These are phyloP conservation scores for Leccinum fuscescens DNA, from an alignment of 1,284 basidiomycete species.

Conservation along the genomic window DNA sequence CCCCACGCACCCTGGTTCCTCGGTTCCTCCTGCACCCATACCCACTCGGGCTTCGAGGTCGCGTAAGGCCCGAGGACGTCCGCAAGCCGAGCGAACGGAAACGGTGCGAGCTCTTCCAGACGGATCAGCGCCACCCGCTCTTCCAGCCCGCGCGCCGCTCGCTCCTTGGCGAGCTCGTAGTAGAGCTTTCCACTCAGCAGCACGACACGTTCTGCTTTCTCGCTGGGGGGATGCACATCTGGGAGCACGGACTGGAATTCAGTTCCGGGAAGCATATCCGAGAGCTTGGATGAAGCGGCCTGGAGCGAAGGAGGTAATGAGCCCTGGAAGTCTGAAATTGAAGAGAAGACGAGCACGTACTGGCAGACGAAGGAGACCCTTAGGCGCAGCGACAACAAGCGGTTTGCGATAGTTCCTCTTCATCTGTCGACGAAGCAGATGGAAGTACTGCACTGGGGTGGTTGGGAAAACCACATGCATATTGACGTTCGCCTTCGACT, in stretches of 20 bases:
- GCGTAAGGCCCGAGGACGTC: conserved; percentile 49
- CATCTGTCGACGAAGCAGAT: conserved; percentile 81
- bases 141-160: conserved; percentile 49
- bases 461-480: conserved; percentile 85
- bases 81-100: conserved; percentile 66
- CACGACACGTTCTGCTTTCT: conserved; percentile 56
- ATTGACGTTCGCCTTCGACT: conserved; percentile 55
- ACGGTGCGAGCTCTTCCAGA: conserved; percentile 82
- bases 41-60: conserved; percentile 36
- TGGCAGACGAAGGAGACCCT: conserved; percentile 75
- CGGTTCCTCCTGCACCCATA: conserved; percentile 86
- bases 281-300: conserved; percentile 72
- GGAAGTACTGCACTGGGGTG: conserved; percentile 88
- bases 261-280: conserved; percentile 62
- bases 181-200: conserved; percentile 80
- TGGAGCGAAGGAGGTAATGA: conserved; percentile 31
- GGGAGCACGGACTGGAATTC: conserved; percentile 72
- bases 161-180: conserved; percentile 78
- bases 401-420: conserved; percentile 84
- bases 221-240: conserved; percentile 37
- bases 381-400: conserved; percentile 79
- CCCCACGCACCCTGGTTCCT: conserved; percentile 80
- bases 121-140: conserved; percentile 65
- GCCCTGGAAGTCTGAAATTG: not conserved
- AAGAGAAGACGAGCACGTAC: conserved; percentile 43